Conservation (phyloP, 164 flowering plant species). For the Magnolia sinica region DNA sequence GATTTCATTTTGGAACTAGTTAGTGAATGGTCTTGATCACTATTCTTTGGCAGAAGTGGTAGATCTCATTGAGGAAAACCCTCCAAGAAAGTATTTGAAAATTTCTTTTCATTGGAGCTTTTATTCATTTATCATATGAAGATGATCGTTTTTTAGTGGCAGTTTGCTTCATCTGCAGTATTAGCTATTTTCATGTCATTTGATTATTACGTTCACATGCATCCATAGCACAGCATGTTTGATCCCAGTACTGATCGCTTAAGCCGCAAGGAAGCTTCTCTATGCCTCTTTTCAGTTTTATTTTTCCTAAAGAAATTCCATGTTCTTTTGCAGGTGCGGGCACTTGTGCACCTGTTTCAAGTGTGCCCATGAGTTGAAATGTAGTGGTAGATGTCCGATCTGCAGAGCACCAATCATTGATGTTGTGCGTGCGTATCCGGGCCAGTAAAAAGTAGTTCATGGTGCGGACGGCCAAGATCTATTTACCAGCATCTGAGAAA, state of each 20-base stretch:
- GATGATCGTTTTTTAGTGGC: not conserved
- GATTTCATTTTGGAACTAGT: too few species aligned
- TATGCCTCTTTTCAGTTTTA: too few species aligned
- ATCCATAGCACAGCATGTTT: too few species aligned
- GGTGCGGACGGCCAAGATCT: not conserved
- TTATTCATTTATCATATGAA: not conserved
- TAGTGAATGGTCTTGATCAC: not conserved
- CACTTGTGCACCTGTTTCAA: slow-evolving; percentile 94
- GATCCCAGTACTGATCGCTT: too few species aligned
- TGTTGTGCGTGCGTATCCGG: slow-evolving; percentile 56
- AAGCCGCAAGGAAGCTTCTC: too few species aligned
- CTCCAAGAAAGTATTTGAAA: not conserved
- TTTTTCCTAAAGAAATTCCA: not conserved
- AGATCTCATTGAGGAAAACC: not conserved
- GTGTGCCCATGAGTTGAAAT: slow-evolving; percentile 81
- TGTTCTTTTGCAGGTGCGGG: slow-evolving; percentile 61
- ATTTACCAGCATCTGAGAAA: not conserved
- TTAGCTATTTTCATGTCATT: too few species aligned
- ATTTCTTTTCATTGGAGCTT: not conserved
- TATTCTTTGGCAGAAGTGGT: not conserved
- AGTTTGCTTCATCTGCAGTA: too few species aligned
- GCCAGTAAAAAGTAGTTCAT: slow-evolving; percentile 19
- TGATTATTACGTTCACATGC: too few species aligned
- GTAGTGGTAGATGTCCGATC: slow-evolving; percentile 72
- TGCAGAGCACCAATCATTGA: slow-evolving; percentile 73